Evolutionary conservation across 2,329 filamentous ascomycete genomes (phyloP).

Genomic region (Aspergillus arachidicola): DNA sequence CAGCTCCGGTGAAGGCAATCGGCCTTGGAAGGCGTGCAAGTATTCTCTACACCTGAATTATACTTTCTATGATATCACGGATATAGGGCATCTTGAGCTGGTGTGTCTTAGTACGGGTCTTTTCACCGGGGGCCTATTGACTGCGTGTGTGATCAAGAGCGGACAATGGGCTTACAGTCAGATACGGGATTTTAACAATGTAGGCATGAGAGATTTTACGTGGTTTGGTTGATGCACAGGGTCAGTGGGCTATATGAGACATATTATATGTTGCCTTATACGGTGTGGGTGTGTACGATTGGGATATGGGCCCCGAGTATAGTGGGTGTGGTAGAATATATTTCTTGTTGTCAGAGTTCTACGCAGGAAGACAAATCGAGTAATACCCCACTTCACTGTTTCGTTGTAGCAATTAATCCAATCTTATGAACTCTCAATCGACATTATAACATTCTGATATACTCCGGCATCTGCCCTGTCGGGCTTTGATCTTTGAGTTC

Average conservation of each 20-base stretch:
- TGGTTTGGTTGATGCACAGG: not conserved
- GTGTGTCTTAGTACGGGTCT: not conserved
- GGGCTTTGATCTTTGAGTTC: not conserved
- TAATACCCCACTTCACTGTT: not conserved
- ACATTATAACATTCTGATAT: not conserved
- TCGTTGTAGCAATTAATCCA: too few relatives aligned
- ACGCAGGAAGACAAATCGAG: not conserved
- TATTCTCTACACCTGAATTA: not conserved
- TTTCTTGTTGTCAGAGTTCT: not conserved
- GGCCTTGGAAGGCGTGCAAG: not conserved
- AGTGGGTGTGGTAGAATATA: not conserved
- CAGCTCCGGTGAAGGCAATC: not conserved
- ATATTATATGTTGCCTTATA: not conserved
- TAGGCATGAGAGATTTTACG: not conserved
- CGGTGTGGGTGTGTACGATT: not conserved
- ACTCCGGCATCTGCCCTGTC: not conserved
- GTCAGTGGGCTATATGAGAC: not conserved
- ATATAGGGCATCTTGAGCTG: conserved; percentile 6
- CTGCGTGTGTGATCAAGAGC: not conserved
- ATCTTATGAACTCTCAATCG: too few relatives aligned
- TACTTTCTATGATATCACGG: not conserved
- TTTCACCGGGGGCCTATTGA: not conserved
- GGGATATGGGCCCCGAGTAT: not conserved
- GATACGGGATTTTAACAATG: too few relatives aligned
- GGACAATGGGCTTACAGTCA: not conserved